phyloP scores from a whole-genome alignment of 257 asterid species.

The Fraxinus anomala region DNA sequence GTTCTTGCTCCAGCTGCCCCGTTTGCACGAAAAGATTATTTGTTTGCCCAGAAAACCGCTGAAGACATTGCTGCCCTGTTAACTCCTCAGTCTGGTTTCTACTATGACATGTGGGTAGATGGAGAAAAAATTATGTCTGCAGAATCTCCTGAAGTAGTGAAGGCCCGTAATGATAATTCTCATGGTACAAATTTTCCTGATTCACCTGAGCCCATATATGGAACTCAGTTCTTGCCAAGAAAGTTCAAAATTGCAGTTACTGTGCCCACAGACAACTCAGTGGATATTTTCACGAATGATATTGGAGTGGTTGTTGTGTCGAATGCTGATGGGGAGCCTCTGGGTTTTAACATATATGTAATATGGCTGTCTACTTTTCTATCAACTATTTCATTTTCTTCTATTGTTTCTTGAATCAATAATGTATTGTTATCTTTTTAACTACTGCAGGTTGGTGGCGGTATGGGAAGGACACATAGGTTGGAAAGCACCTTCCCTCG shows the following conservation, averaged over 20 bases:
- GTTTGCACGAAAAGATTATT: slow-evolving; percentile 61
- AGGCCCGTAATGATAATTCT: slow-evolving; percentile 86
- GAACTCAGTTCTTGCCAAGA: slow-evolving; percentile 96
- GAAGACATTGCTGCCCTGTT: slow-evolving; percentile 88
- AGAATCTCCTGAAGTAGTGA: slow-evolving; percentile 86
- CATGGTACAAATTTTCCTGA: slow-evolving; percentile 89
- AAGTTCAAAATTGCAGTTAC: slow-evolving; percentile 96
- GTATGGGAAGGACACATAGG: slow-evolving; percentile 90
- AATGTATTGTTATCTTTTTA: slow-evolving; percentile 17
- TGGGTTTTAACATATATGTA: slow-evolving; percentile 91
- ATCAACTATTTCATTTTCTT: slow-evolving; percentile 12
- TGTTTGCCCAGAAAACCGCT: slow-evolving; percentile 95
- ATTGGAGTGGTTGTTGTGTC: slow-evolving; percentile 82
- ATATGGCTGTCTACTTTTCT: slow-evolving; percentile 28
- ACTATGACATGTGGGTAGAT: slow-evolving; percentile 98
- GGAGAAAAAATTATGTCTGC: slow-evolving; percentile 86
- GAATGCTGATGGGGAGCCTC: slow-evolving; percentile 85
- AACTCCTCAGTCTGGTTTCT: slow-evolving; percentile 98
- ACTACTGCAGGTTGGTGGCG: slow-evolving; percentile 69
- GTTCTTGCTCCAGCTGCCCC: slow-evolving; percentile 99
- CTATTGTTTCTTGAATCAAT: slow-evolving; percentile 12
- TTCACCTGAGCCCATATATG: slow-evolving; percentile 96
- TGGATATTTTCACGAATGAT: slow-evolving; percentile 89
- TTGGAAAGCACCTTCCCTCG: slow-evolving; percentile 54
- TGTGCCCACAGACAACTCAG: slow-evolving; percentile 91